Evolutionary conservation across 129 eudicot genomes (phyloP).

Genomic region (Lonicera japonica): DNA sequence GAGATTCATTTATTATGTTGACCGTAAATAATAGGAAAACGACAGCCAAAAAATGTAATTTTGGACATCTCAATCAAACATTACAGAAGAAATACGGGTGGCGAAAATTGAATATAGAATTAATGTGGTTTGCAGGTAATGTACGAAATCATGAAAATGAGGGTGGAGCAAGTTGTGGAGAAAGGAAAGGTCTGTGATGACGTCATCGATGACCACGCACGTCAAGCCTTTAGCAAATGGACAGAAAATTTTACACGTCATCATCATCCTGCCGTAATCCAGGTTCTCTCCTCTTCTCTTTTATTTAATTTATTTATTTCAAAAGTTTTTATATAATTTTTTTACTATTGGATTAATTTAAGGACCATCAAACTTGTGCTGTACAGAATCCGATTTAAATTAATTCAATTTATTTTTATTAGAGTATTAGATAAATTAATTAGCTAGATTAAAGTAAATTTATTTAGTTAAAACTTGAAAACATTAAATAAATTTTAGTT

Average conservation of each 20-base stretch:
- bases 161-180: conserved; percentile 40
- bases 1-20: too few relatives aligned
- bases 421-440: too few relatives aligned
- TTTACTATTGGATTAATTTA: background rate
- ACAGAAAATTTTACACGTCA: conserved; percentile 35
- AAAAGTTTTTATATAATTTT: background rate
- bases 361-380: background rate
- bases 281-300: conserved; percentile 25
- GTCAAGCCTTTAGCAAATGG: conserved; percentile 44
- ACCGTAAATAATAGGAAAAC: too few relatives aligned
- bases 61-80: background rate
- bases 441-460: too few relatives aligned
- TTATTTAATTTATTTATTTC: background rate
- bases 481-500: too few relatives aligned
- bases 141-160: conserved; percentile 35
- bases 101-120: too few relatives aligned
- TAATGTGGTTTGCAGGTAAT: conserved; percentile 2
- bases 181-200: conserved; percentile 28
- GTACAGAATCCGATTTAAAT: background rate
- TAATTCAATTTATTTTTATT: background rate
- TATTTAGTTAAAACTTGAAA: too few relatives aligned
- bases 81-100: background rate
- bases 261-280: conserved; percentile 60
- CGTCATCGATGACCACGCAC: conserved; percentile 20
- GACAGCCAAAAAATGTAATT: background rate